Base-by-base conservation (phyloP, 2,329 filamentous ascomycete genomes). In the Cordyceps cicadae region DNA sequence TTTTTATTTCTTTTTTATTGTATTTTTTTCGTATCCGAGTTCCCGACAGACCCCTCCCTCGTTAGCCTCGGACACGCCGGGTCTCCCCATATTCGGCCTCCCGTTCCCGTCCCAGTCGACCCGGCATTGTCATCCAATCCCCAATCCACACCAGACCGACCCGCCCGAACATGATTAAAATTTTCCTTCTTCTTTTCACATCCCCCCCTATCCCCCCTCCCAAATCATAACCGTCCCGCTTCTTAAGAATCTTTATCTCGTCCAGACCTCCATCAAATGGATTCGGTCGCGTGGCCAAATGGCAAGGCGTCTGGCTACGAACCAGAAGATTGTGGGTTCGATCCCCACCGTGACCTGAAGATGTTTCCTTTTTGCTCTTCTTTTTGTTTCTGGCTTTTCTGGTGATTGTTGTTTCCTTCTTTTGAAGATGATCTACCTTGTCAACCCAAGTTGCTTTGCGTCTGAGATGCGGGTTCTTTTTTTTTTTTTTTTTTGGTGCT, bases 301-400 rank as follows among this genome's bases (percentile, higher is more conserved):
- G 58, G 58, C 58, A 60, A 60, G 58, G 58, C 58, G 60, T 57
- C 48, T 53, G 54, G 54, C 49, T 62, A 57, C 49, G 60, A 62
- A 58, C 60, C 60, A 58, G 58, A 60, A 60, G 58, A 60, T 60
- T 60, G 58, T 60, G 58, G 58, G 58, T 60, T 60, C 58, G 58
- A 60, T 60, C 58, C 58, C 58, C 58, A 60, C 58, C 58, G 58
- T 60, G 58, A 60, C 58, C 58, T 60, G 32, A 45, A 43, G 19
- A 55, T 32, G 26, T 43, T 60, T 48, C 24, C 54, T 55, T 55
- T 60, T 60, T 55, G 45, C 29, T 34, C 14, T 26, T n/a, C 46
- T 54, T 60, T 54, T 52, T n/a, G 14, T n/a, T 43, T 11, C 5
- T 12, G 12, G 8, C 9, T 37, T 3, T 37, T 37, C 24, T 37